A percentile compares a stretch with the other conserved stretches of the same genome.
These are phyloP conservation scores for Dorcoceras hygrometricum DNA, from an alignment of 257 asterid genomes.

Conservation along the genomic window DNA sequence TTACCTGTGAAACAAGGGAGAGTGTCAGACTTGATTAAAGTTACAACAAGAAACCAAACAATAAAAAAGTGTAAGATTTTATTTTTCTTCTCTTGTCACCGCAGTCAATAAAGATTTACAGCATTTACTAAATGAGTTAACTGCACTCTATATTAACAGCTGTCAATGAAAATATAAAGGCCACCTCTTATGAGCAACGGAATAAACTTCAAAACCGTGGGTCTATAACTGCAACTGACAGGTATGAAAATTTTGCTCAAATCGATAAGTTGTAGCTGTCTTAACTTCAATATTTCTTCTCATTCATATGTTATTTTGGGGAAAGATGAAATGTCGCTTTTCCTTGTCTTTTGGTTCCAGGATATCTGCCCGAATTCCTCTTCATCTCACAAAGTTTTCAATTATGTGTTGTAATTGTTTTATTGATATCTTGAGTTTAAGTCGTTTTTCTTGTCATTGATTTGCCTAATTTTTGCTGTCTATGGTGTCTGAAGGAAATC, in stretches of 20 bases:
- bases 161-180: conserved; percentile 34
- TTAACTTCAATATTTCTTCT: conserved; percentile 11
- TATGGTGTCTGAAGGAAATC: conserved; percentile 60
- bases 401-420: conserved; percentile 21
- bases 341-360: conserved; percentile 39
- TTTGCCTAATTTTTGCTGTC: conserved; percentile 29
- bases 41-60: conserved; percentile 33
- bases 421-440: conserved; percentile 22
- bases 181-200: conserved; percentile 35
- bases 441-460: conserved; percentile 25
- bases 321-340: not conserved
- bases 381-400: conserved; percentile 52
- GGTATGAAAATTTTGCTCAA: conserved; percentile 35
- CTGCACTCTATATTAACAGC: conserved; percentile 37
- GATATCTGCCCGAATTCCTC: conserved; percentile 45
- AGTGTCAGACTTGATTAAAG: conserved; percentile 28
- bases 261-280: not conserved
- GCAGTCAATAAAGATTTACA: conserved; percentile 8
- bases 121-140: conserved; percentile 19
- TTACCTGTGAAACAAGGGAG: conserved; percentile 45
- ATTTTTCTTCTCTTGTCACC: conserved; percentile 5
- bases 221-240: conserved; percentile 37
- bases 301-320: conserved; percentile 8
- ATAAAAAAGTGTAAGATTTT: conserved; percentile 48
- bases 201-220: conserved; percentile 40